Evolutionary conservation across 139 green algal species (phyloP).

Genomic region (Axilococcus clingmanii): DNA sequence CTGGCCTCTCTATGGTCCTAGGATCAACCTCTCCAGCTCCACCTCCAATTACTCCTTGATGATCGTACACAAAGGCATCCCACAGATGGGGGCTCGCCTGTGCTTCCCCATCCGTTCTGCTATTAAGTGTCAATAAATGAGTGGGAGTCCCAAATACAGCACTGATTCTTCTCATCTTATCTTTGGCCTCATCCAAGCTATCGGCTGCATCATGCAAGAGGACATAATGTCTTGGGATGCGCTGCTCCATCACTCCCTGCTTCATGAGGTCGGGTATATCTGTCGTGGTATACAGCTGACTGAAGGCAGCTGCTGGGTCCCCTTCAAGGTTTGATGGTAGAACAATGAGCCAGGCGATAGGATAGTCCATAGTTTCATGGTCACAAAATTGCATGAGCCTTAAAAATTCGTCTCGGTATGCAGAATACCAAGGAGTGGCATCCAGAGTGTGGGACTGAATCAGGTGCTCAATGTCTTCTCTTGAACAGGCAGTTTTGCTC

Average conservation of each 20-base stretch:
- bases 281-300: constrained; percentile 19
- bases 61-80: not conserved
- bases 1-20: too few relatives aligned
- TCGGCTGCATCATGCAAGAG: constrained; percentile 55
- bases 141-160: constrained; percentile 21
- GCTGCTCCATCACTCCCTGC: constrained; percentile 40
- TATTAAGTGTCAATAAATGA: constrained; percentile 50
- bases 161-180: constrained; percentile 23
- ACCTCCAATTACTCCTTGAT: not conserved
- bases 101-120: too few relatives aligned
- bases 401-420: constrained; percentile 65
- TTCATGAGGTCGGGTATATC: constrained; percentile 40
- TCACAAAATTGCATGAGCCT: constrained; percentile 69
- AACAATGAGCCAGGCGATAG: constrained; percentile 66
- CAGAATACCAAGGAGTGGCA: constrained; percentile 79
- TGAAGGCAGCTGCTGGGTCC: constrained; percentile 38
- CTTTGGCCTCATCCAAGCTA: not conserved
- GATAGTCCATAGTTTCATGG: constrained; percentile 79
- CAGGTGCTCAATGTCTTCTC: too few relatives aligned
- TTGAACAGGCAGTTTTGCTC: too few relatives aligned
- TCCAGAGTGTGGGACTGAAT: too few relatives aligned
- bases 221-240: constrained; percentile 47
- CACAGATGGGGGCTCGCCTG: too few relatives aligned
- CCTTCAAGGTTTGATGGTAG: constrained; percentile 25
- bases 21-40: too few relatives aligned